These are phyloP conservation scores for Ogataea angusta DNA, from an alignment of 805 yeast genomes.

Conservation along the genomic window DNA sequence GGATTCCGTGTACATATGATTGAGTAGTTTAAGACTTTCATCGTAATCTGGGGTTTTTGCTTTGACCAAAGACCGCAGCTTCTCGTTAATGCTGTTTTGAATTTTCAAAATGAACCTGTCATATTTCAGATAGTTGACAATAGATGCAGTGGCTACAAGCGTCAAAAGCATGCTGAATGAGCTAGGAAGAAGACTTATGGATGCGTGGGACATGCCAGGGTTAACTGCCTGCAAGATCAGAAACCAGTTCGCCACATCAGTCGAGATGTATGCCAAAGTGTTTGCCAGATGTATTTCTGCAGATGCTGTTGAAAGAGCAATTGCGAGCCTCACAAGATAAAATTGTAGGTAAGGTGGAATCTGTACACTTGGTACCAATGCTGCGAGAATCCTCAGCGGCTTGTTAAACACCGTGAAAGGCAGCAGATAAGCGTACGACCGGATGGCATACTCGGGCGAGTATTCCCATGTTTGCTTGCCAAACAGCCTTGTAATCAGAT, in stretches of 20 bases:
- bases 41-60: slow-evolving; percentile 16
- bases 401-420: slow-evolving; percentile 37
- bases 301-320: slow-evolving; percentile 39
- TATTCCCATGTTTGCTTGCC: slow-evolving; percentile 98
- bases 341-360: slow-evolving; percentile 38
- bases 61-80: slow-evolving; percentile 13
- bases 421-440: slow-evolving; percentile 78
- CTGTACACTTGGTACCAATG: not conserved
- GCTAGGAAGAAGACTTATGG: slow-evolving; percentile 83
- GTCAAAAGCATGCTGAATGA: slow-evolving; percentile 63
- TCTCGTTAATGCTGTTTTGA: slow-evolving; percentile 15
- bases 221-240: slow-evolving; percentile 56
- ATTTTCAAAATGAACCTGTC: slow-evolving; percentile 20
- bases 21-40: slow-evolving; percentile 15
- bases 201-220: slow-evolving; percentile 87
- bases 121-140: slow-evolving; percentile 34
- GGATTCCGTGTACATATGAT: slow-evolving; percentile 18
- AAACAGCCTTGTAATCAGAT: slow-evolving; percentile 69
- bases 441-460: slow-evolving; percentile 81
- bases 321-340: slow-evolving; percentile 47
- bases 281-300: slow-evolving; percentile 54
- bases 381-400: slow-evolving; percentile 19
- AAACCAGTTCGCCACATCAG: slow-evolving; percentile 54
- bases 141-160: slow-evolving; percentile 42
- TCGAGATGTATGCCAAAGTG: slow-evolving; percentile 38